Percentiles rank a stretch among this genome's conserved stretches.
These are phyloP conservation scores for Triticum turgidum DNA, from an alignment of 176 grass and related monocot genomes.

Conservation along the genomic window DNA sequence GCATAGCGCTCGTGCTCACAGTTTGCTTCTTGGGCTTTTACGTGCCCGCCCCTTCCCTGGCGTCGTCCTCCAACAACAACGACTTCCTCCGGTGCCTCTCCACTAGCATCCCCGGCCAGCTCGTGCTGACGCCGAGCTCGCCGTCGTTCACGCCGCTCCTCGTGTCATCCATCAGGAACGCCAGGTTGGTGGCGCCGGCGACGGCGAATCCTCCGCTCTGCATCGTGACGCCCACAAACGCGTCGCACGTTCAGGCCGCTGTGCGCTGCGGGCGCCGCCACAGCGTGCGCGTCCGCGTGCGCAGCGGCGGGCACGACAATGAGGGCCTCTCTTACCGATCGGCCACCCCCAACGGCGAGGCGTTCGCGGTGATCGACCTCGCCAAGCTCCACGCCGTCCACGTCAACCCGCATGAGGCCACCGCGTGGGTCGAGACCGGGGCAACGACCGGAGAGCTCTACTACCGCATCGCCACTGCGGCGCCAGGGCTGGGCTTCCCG, in stretches of 20 bases:
- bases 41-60: not conserved
- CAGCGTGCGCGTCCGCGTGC: conserved; percentile 39
- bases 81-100: conserved; percentile 41
- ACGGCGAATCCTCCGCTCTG: conserved; percentile 41
- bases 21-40: not conserved
- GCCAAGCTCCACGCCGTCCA: not conserved
- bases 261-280: conserved; percentile 38
- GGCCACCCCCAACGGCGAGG: not conserved
- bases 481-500: not conserved
- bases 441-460: not conserved
- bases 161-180: conserved; percentile 45
- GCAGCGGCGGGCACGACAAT: conserved; percentile 73
- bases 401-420: not conserved
- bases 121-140: conserved; percentile 22
- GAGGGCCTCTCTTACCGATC: conserved; percentile 69
- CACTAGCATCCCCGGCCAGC: not conserved
- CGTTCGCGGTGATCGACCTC: conserved; percentile 42
- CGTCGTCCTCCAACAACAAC: not conserved
- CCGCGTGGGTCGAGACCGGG: not conserved
- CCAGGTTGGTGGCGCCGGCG: conserved; percentile 29
- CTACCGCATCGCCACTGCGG: not conserved
- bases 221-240: conserved; percentile 46
- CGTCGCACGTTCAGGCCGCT: conserved; percentile 49
- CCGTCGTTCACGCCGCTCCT: conserved; percentile 32
- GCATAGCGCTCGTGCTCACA: not conserved